Percentiles rank a stretch among this genome's conserved stretches.
Evolutionary conservation across 2,329 filamentous ascomycete genomes (phyloP).

Genomic region (Pyrenophora teres): DNA sequence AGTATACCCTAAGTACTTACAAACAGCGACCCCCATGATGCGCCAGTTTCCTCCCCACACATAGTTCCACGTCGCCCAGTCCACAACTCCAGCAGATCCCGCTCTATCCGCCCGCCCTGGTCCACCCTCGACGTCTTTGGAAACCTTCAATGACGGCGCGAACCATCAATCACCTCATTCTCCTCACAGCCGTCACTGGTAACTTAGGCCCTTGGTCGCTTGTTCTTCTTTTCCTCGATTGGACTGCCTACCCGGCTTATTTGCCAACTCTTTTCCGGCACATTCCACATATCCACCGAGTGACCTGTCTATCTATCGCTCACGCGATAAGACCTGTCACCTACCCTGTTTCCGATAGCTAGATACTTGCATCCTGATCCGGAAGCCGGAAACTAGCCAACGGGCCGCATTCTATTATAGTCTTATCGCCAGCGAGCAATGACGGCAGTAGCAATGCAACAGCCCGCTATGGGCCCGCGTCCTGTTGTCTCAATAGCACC

Average conservation of each 20-base stretch:
- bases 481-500: conserved; percentile 51
- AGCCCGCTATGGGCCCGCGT: conserved; percentile 46
- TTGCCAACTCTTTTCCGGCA: conserved; percentile 27
- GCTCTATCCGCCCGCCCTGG: conserved; percentile 16
- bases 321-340: conserved; percentile 46
- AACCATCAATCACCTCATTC: conserved; percentile 50
- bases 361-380: conserved; percentile 23
- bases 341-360: conserved; percentile 22
- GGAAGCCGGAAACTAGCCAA: conserved; percentile 36
- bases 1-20: background rate
- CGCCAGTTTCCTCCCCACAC: conserved; percentile 23
- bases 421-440: conserved; percentile 40
- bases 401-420: conserved; percentile 37
- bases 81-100: conserved; percentile 20
- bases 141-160: conserved; percentile 50
- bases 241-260: conserved; percentile 28
- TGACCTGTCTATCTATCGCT: conserved; percentile 26
- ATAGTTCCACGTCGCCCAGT: conserved; percentile 28
- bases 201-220: conserved; percentile 42
- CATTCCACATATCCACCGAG: conserved; percentile 23
- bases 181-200: conserved; percentile 48
- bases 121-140: conserved; percentile 15
- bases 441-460: conserved; percentile 51
- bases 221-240: conserved; percentile 12
- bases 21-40: conserved; percentile 31